Conservation (phyloP, 768 basidiomycete genomes). For the Porpolomopsis calyptriformis region DNA sequence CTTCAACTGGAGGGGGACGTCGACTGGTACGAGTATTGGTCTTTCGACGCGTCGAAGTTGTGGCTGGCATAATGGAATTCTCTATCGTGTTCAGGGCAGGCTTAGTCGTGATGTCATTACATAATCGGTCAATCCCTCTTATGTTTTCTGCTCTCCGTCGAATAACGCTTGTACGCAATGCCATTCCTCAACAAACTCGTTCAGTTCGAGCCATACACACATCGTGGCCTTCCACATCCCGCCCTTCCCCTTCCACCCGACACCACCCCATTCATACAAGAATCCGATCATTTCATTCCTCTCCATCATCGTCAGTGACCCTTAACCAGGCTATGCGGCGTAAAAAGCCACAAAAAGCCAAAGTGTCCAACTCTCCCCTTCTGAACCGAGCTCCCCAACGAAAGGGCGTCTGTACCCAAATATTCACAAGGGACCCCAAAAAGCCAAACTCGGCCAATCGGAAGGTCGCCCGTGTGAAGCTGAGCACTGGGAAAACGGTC, state of each 20-base stretch:
- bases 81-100: conserved; percentile 8
- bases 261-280: neutral
- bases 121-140: neutral
- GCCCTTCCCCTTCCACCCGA: neutral
- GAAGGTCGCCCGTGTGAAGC: conserved; percentile 90
- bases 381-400: conserved; percentile 72
- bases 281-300: conserved; percentile 49
- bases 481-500: conserved; percentile 78
- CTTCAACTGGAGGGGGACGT: conserved; percentile 50
- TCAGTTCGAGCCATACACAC: neutral
- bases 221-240: neutral
- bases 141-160: neutral
- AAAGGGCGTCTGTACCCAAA: conserved; percentile 82
- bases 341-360: conserved; percentile 46
- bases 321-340: conserved; percentile 83
- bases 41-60: conserved; percentile 31
- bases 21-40: conserved; percentile 22
- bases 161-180: too few species aligned
- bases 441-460: conserved; percentile 99
- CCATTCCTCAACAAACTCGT: neutral
- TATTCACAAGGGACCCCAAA: conserved; percentile 79
- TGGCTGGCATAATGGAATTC: conserved; percentile 25
- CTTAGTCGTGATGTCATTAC: conserved; percentile 24
- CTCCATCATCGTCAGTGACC: conserved; percentile 50
- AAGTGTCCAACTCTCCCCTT: conserved; percentile 55